These are phyloP conservation scores for Dactylellina parvicollis DNA, from an alignment of 2,329 filamentous ascomycete species.

Conservation along the genomic window DNA sequence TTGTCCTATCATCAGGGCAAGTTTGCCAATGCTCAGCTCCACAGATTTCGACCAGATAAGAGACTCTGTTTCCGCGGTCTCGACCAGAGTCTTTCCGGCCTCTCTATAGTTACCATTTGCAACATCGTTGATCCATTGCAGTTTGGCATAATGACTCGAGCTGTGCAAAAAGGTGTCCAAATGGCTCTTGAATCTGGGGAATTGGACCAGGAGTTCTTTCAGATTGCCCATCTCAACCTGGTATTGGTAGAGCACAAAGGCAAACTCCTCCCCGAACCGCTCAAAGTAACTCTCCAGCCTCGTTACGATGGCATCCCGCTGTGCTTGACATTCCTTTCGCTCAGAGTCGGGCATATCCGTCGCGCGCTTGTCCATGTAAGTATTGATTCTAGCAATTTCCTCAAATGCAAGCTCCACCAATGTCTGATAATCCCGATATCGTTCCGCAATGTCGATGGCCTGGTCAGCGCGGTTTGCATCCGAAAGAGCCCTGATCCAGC, in stretches of 20 bases:
- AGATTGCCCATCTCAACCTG: conserved; percentile 75
- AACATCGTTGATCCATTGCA: conserved; percentile 96
- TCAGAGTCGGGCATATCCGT: conserved; percentile 58
- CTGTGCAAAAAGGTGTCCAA: conserved; percentile 82
- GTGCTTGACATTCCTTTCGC: conserved; percentile 18
- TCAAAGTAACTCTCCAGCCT: conserved; percentile 68
- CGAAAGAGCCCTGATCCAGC: conserved; percentile 65
- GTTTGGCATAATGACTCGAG: conserved; percentile 75
- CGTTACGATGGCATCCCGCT: conserved; percentile 58
- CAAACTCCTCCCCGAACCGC: conserved; percentile 73
- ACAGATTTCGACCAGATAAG: conserved; percentile 94
- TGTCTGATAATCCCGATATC: conserved; percentile 68
- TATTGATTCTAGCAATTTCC: conserved; percentile 59
- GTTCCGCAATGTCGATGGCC: conserved; percentile 69
- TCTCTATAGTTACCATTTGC: conserved; percentile 78
- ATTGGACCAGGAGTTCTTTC: conserved; percentile 71
- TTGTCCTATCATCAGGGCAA: conserved; percentile 67
- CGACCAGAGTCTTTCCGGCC: conserved; percentile 76
- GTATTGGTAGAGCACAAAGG: conserved; percentile 81
- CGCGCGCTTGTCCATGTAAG: conserved; percentile 60
- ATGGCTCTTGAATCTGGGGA: conserved; percentile 69
- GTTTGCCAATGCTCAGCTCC: conserved; percentile 86
- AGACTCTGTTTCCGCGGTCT: conserved; percentile 76
- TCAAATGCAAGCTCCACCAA: conserved; percentile 64
- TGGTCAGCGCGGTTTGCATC: conserved; percentile 69